Base-by-base conservation (phyloP, 306 rosid species). In the Pterocarpus macrocarpus region DNA sequence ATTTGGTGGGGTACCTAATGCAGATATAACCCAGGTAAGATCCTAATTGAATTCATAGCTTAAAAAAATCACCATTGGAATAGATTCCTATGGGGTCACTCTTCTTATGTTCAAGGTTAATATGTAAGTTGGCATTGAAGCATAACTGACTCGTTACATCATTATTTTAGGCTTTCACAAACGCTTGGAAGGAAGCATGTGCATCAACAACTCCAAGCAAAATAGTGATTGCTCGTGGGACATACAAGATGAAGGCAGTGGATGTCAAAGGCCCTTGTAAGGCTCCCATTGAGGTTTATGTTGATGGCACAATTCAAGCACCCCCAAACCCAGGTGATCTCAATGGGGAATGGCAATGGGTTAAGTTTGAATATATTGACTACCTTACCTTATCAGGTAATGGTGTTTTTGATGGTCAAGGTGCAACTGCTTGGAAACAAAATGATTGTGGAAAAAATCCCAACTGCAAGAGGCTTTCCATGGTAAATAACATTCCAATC, bases 361-460 rank as follows among this genome's bases (percentile, higher is more conserved):
- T 91, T 16, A 70, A 13, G 11, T 39, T 91, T 36, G 8, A 14
- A 13, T 34, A 65, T 71, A 5, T 89, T 62, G 61, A 78, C 45
- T 7, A 0, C 61, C 9, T 55, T 17, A 59, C 67, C 67, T 1
- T 89, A 1, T 69, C 69, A 0, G 92, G 90, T 2, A 47, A 53
- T 8, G 92, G 92, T 69, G 33, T 58, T 64, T 82, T 89, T 14
- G 86, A 89, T 76, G 92, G 90, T 10, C 77, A 71, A 41, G 92
- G 88, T 44, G 14, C 49, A 52, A 4, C n/a, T 0, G 41, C 85
- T 35, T 89, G 90, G 90, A 71, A 58, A 69, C 50, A 62, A 11
- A 62, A 62, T 62, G 41, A 32, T 62, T 62, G 67, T 62, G 41
- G 41, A 5, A 10, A 4, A 9, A 33, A 10, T 3, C 8, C 5